Base-by-base conservation (phyloP, 257 asterid genomes). In the Solanum appendiculatum region DNA sequence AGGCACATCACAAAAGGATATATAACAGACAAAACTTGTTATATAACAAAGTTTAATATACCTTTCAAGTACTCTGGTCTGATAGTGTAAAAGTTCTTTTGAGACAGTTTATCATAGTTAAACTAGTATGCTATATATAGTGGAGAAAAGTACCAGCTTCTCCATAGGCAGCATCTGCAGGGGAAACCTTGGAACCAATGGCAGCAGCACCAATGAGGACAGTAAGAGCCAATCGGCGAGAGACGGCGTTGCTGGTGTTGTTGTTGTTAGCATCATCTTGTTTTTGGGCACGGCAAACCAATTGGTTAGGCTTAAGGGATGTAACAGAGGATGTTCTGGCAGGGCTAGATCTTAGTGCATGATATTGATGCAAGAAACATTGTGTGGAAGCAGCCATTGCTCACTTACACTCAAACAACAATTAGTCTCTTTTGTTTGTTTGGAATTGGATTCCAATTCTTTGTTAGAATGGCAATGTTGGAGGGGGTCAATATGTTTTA, bases 111-210 rank as follows among this genome's bases (percentile, higher is more conserved):
- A n/a, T 63, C 31, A 4, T 60, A n/a, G 69, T 56, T 56, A 56
- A 16, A 54, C 63, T 54, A 54, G 63, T 54, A 54, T 54, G 31
- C 75, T 68, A 31, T 25, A 27, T 66, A 6, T 27, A 27, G 7
- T 68, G 42, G 25, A 34, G 31, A 37, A 73, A 73, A 21, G 3
- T 73, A 95, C 98, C 98, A 78, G 98, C 93, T 93, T 95, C 97
- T 87, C 98, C 97, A 68, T 94, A 95, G 39, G 98, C 98, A 20
- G 98, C 98, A 72, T 92, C 98, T 1, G 98, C 98, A 5, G 98
- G 97, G 10, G 98, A 92, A 69, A 91, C 94, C 88, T 90, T 95
- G 85, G 97, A 91, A 44, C 92, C 98, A 44, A 93, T 88, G 4
- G 95, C 98, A 39, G 96, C 96, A 40, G 96, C 93, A 20, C 97